Evolutionary conservation across 257 asterid species (phyloP).

Genomic region (Craterostigma plantagineum): DNA sequence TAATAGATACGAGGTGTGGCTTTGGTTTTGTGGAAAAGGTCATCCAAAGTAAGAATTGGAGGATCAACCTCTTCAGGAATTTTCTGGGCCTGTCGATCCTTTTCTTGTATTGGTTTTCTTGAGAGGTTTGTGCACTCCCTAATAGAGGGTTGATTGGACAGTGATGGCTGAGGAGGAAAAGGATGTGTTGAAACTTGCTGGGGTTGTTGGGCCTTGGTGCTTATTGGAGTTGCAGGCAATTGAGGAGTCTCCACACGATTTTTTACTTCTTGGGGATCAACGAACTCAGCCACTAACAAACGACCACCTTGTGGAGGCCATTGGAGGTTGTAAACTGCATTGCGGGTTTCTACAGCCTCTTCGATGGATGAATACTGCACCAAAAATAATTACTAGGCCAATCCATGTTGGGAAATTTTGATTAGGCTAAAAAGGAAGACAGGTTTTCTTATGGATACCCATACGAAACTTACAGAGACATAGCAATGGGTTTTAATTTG

Average conservation of each 20-base stretch:
- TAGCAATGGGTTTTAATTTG: conserved; percentile 84
- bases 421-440: no score
- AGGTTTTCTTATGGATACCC: background rate
- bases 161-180: conserved; percentile 36
- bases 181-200: conserved; percentile 32
- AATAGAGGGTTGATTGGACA: conserved; percentile 21
- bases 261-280: conserved; percentile 70
- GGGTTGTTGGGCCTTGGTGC: no score
- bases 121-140: conserved; percentile 23
- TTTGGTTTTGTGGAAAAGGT: conserved; percentile 65
- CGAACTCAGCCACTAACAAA: conserved; percentile 55
- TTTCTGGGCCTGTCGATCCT: conserved; percentile 73
- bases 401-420: background rate
- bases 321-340: conserved; percentile 76
- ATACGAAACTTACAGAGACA: conserved; percentile 44
- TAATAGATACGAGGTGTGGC: conserved; percentile 74
- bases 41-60: conserved; percentile 71
- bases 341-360: conserved; percentile 71
- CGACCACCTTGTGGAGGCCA: conserved; percentile 95
- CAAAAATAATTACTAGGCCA: background rate
- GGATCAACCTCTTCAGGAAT: conserved; percentile 53
- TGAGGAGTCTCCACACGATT: conserved; percentile 34
- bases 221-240: conserved; percentile 19
- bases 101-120: conserved; percentile 27
- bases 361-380: conserved; percentile 72